Evolutionary conservation across 495 filamentous ascomycete species (phyloP).

Genomic region (Niebla homalea): DNA sequence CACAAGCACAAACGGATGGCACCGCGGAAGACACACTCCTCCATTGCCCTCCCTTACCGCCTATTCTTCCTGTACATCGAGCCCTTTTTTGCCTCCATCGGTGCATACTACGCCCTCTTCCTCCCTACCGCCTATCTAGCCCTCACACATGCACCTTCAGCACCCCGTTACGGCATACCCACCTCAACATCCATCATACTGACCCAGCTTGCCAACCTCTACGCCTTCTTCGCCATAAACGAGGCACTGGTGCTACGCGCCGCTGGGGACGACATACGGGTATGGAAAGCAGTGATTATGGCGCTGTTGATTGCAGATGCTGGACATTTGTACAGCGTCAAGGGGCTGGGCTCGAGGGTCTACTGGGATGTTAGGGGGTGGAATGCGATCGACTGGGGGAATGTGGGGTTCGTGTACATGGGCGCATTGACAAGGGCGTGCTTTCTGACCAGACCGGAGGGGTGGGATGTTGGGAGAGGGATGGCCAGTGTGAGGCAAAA

Average conservation of each 20-base stretch:
- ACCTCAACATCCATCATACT: constrained; percentile 35
- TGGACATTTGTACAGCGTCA: constrained; percentile 50
- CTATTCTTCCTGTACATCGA: constrained; percentile 56
- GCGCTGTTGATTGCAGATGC: constrained; percentile 52
- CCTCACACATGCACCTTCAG: constrained; percentile 38
- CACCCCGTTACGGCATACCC: constrained; percentile 22
- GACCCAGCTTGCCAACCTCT: constrained; percentile 19
- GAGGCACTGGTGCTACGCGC: constrained; percentile 54
- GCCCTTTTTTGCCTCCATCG: constrained; percentile 48
- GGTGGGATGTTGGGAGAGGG: constrained; percentile 31
- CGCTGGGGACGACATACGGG: constrained; percentile 39
- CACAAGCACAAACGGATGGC: too few relatives aligned
- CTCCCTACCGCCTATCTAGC: constrained; percentile 43
- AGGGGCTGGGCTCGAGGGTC: constrained; percentile 32
- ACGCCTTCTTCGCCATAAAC: constrained; percentile 47
- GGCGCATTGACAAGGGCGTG: constrained; percentile 41
- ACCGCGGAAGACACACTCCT: too few relatives aligned
- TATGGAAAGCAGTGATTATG: constrained; percentile 51
- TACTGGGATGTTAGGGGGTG: constrained; percentile 45
- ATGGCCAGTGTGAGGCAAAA: background rate
- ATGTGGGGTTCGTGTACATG: constrained; percentile 47
- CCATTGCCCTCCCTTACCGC: constrained; percentile 32
- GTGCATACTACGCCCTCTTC: constrained; percentile 49
- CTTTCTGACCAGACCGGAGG: constrained; percentile 30
- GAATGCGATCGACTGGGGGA: constrained; percentile 55